These are phyloP conservation scores for Haplographium delicatum DNA, from an alignment of 495 filamentous ascomycete genomes.

Conservation along the genomic window DNA sequence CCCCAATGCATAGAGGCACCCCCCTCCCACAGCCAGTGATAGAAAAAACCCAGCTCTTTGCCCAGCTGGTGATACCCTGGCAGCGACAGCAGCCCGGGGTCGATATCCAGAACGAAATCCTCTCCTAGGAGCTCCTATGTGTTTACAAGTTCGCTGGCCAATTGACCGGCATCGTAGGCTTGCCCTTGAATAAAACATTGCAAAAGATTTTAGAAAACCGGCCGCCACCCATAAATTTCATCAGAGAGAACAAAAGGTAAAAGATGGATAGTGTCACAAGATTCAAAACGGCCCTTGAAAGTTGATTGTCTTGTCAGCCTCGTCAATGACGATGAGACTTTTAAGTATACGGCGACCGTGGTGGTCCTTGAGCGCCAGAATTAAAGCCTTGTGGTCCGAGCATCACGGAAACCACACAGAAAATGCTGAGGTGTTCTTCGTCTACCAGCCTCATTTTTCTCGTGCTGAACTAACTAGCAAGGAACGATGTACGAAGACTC, in stretches of 20 bases:
- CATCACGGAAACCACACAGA: not conserved
- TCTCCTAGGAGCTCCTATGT: slow-evolving; percentile 8
- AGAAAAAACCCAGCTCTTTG: slow-evolving; percentile 10
- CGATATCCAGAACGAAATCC: slow-evolving; percentile 7
- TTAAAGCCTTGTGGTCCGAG: slow-evolving; percentile 3
- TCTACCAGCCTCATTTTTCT: slow-evolving; percentile 1
- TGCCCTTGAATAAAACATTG: slow-evolving; percentile 17
- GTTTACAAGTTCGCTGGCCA: slow-evolving; percentile 7
- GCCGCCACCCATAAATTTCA: not conserved
- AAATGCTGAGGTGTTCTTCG: not conserved
- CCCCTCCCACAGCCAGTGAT: slow-evolving; percentile 27
- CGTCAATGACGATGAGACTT: slow-evolving; percentile 16
- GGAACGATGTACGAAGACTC: slow-evolving; percentile 67
- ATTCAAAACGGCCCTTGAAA: not conserved
- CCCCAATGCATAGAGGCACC: slow-evolving; percentile 14
- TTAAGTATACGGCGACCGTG: not conserved
- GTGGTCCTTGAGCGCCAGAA: not conserved
- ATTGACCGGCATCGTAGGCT: not conserved
- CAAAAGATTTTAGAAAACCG: too few relatives aligned
- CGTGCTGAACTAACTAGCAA: not conserved
- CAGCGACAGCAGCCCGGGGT: slow-evolving; percentile 10
- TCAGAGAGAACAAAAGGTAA: too few relatives aligned
- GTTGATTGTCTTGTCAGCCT: slow-evolving; percentile 17
- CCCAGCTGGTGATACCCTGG: not conserved
- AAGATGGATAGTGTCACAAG: too few relatives aligned